A percentile compares a stretch with the other conserved stretches of the same genome.
These are phyloP conservation scores for Botrytis aclada DNA, from an alignment of 2,329 filamentous ascomycete species.

Conservation along the genomic window DNA sequence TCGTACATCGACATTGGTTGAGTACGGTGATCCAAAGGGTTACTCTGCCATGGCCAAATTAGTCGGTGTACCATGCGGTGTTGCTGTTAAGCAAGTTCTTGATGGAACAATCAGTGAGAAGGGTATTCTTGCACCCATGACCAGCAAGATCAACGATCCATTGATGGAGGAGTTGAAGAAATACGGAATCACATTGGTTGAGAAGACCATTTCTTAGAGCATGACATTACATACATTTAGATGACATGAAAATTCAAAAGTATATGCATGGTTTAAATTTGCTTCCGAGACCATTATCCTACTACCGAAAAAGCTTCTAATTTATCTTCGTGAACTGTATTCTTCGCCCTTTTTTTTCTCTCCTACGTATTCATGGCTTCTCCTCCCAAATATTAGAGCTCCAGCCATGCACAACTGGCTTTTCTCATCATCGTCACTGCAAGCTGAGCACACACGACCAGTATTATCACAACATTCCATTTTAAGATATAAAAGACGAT, in stretches of 20 bases:
- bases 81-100: conserved; percentile 75
- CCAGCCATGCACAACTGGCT: neutral
- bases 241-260: conserved; percentile 2
- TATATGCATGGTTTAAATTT: neutral
- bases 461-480: neutral
- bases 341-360: neutral
- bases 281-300: neutral
- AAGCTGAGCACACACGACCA: neutral
- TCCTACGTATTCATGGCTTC: neutral
- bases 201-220: conserved; percentile 55
- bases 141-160: conserved; percentile 65
- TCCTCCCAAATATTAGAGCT: neutral
- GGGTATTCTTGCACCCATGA: conserved; percentile 76
- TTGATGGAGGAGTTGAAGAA: conserved; percentile 75
- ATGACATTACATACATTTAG: neutral
- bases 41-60: conserved; percentile 83
- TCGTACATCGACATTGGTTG: conserved; percentile 74
- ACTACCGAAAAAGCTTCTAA: neutral
- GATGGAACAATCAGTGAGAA: conserved; percentile 69
- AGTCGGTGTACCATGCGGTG: conserved; percentile 71
- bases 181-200: conserved; percentile 69
- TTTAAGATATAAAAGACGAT: neutral
- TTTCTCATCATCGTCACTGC: neutral
- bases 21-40: conserved; percentile 75
- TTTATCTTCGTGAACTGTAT: neutral